Base-by-base conservation (phyloP, 345 rosid species). In the Corymbia maculata region DNA sequence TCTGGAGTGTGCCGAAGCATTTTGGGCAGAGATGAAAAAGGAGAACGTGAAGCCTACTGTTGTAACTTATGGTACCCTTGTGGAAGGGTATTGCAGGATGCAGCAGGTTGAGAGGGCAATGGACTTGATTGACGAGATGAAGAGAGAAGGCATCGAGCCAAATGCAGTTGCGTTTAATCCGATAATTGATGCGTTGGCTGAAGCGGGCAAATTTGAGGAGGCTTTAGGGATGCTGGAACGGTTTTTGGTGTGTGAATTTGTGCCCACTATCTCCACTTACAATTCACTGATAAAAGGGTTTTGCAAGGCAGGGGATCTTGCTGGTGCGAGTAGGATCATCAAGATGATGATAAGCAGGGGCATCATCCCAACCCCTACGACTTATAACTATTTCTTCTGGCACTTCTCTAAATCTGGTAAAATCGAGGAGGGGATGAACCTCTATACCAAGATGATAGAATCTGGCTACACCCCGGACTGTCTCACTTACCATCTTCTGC, bases 51-150 rank as follows among this genome's bases (percentile, higher is more conserved):
- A 52, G 51, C 97, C 96, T 13, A 93, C 85, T 51, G 92, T 96
- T 89, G 96, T 96, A 61, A 95, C 98, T 16, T 95, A 95, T 86
- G 99, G 98, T 68, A 95, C 97, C 28, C 93, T 98, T 89, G 91
- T 97, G 8, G 98, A 95, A 92, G 99, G 99, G 68, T 96, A 94
- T 59, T 97, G 97, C 84, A 86, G 93, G 87, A 93, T 94, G 97
- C 93, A 91, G 47, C 94, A 89, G 57, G 95, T 94, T 53, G 96
- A 95, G 92, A 91, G 87, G 85, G 99, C 98, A 52, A 90, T 93
- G 75, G 94, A 93, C 75, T 90, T 97, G 94, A 91, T 96, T 52
- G 92, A 93, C 50, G 95, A 93, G 86, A 94, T 97, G 99, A 95
- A 93, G 90, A 92, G 85, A 88, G 96, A 88, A 32, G 96, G 96